Evolutionary conservation across 306 rosid species (phyloP).

Genomic region (Urtica urens): DNA sequence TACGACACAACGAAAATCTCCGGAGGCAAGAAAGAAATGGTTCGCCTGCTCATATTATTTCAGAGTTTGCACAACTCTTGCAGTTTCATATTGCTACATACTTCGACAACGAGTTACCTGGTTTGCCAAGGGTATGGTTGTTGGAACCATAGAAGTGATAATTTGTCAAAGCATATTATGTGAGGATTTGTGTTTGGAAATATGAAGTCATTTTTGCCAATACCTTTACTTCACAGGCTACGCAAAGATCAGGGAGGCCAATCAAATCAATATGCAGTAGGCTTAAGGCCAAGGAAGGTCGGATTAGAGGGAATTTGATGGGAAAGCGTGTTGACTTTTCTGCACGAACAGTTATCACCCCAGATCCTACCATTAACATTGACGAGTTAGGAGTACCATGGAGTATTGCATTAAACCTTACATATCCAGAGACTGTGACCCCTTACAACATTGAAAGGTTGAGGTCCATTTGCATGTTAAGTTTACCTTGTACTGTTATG

Average conservation of each 20-base stretch:
- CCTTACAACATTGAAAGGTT: constrained; percentile 97
- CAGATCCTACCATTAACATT: constrained; percentile 91
- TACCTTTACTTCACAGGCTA: constrained; percentile 46
- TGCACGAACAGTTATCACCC: constrained; percentile 95
- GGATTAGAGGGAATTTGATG: constrained; percentile 97
- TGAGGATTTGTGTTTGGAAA: background rate
- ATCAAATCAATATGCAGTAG: constrained; percentile 97
- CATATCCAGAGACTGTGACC: constrained; percentile 97
- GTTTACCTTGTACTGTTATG: background rate
- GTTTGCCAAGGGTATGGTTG: constrained; percentile 80
- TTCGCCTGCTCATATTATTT: constrained; percentile 92
- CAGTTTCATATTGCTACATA: constrained; percentile 97
- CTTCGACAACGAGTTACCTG: constrained; percentile 94
- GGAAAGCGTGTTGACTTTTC: constrained; percentile 98
- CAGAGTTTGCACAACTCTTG: constrained; percentile 91
- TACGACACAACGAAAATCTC: constrained; percentile 86
- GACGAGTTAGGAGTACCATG: constrained; percentile 96
- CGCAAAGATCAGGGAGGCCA: constrained; percentile 97
- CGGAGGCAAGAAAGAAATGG: constrained; percentile 95
- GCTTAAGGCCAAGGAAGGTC: constrained; percentile 99
- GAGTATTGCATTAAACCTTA: constrained; percentile 94
- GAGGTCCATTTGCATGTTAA: background rate
- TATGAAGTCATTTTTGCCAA: no score
- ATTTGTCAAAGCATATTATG: background rate
- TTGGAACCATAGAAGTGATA: constrained; percentile 8